These are phyloP conservation scores for Pestalotiopsis fici DNA, from an alignment of 2,329 filamentous ascomycete genomes.

Conservation along the genomic window DNA sequence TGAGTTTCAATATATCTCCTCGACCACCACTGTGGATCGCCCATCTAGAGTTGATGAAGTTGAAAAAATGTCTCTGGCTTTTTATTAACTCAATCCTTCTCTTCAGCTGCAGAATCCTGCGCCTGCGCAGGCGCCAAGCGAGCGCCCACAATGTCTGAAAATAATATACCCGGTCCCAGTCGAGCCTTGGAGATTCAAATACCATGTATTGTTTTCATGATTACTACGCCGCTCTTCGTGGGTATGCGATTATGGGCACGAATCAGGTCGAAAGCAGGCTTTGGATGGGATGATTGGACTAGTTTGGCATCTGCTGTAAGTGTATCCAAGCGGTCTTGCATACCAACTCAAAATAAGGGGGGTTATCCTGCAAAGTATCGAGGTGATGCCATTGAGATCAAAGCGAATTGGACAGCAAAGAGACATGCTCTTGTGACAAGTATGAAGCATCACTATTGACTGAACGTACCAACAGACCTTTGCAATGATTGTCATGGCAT, in stretches of 20 bases:
- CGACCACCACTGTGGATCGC: not conserved
- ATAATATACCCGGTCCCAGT: conserved; percentile 32
- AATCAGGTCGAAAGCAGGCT: conserved; percentile 32
- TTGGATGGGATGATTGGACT: conserved; percentile 44
- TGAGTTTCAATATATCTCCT: not conserved
- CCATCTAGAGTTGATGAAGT: not conserved
- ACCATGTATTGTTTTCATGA: conserved; percentile 43
- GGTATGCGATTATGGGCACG: conserved; percentile 40
- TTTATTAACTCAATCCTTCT: not conserved
- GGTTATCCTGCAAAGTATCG: conserved; percentile 7
- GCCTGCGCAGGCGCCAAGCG: not conserved
- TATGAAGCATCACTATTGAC: not conserved
- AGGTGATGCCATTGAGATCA: too few species aligned
- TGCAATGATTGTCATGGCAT: conserved; percentile 34
- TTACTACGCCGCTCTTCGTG: conserved; percentile 41
- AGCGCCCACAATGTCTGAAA: conserved; percentile 19
- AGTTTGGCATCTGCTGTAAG: conserved; percentile 31
- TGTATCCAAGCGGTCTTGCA: not conserved
- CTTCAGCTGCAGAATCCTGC: not conserved
- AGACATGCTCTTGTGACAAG: not conserved
- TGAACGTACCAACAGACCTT: conserved; percentile 27
- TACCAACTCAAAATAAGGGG: not conserved
- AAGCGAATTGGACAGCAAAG: not conserved
- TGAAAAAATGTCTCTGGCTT: not conserved
- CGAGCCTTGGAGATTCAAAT: conserved; percentile 38